phyloP scores from a whole-genome alignment of 768 basidiomycete species.

The Termitomyces sp. region DNA sequence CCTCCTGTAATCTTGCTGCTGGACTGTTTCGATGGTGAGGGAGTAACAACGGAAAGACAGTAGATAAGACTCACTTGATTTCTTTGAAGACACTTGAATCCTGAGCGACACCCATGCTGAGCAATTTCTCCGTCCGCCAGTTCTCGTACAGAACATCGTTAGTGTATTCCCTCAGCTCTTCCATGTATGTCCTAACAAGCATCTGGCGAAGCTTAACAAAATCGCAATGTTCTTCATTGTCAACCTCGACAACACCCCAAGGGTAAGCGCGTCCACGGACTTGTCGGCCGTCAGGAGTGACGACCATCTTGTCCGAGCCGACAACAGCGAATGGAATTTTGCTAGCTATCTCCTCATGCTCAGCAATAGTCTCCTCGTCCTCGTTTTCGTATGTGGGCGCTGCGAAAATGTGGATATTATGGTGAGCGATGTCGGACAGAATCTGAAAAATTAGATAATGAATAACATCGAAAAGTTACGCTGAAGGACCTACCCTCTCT shows the following conservation, averaged over 20 bases:
- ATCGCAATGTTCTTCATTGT: constrained; percentile 99
- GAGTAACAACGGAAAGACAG: neutral
- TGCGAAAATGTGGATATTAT: constrained; percentile 97
- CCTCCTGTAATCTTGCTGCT: constrained; percentile 92
- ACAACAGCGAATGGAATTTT: constrained; percentile 99
- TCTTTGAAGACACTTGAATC: constrained; percentile 99
- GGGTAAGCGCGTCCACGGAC: constrained; percentile 96
- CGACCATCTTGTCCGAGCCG: constrained; percentile 82
- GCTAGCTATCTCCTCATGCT: constrained; percentile 95
- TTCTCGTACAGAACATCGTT: constrained; percentile 96
- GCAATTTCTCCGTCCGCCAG: constrained; percentile 93
- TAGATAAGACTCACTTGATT: constrained; percentile 72
- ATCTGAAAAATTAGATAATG: constrained; percentile 45
- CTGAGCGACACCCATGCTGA: constrained; percentile 97
- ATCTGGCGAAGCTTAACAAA: constrained; percentile 99
- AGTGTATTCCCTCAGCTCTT: constrained; percentile 96
- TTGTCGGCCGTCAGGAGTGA: constrained; percentile 80
- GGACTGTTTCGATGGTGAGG: constrained; percentile 50
- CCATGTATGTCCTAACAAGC: constrained; percentile 99
- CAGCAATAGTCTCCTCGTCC: constrained; percentile 96
- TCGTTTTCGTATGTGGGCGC: constrained; percentile 97
- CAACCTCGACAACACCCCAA: constrained; percentile 98
- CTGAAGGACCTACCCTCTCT: constrained; percentile 55
- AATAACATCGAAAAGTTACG: constrained; percentile 4
- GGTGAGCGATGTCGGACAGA: constrained; percentile 86